A percentile compares a stretch with the other conserved stretches of the same genome.
Evolutionary conservation across 805 yeast species (phyloP).

Genomic region (Wickerhamomyces bisporus): DNA sequence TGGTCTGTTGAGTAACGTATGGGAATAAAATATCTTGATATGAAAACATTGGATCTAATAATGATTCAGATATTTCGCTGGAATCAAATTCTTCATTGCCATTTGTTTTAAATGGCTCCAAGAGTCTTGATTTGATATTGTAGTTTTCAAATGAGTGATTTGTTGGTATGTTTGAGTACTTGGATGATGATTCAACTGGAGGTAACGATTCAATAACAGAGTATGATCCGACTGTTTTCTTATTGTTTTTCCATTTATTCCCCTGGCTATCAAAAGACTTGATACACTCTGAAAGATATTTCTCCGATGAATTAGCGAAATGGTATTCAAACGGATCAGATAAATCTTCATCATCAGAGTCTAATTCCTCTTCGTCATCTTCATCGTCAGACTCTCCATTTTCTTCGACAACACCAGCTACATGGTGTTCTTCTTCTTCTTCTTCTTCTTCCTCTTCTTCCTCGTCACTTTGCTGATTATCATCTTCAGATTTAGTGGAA

Average conservation of each 20-base stretch:
- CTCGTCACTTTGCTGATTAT: constrained; percentile 22
- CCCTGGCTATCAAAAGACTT: constrained; percentile 23
- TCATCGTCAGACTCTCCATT: constrained; percentile 19
- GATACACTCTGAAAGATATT: constrained; percentile 32
- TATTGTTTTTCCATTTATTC: constrained; percentile 22
- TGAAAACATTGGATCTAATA: constrained; percentile 62
- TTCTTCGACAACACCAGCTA: constrained; percentile 18
- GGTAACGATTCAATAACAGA: constrained; percentile 23
- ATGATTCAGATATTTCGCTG: constrained; percentile 37
- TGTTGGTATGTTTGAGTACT: constrained; percentile 16
- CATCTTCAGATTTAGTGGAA: constrained; percentile 16
- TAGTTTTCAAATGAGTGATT: constrained; percentile 27
- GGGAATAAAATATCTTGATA: constrained; percentile 72
- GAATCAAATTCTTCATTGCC: constrained; percentile 27
- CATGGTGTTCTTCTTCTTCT: constrained; percentile 24
- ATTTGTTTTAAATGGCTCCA: constrained; percentile 21
- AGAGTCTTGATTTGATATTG: constrained; percentile 42
- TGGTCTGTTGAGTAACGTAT: constrained; percentile 44
- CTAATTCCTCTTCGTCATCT: constrained; percentile 26
- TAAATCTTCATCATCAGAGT: constrained; percentile 31
- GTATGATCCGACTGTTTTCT: constrained; percentile 16
- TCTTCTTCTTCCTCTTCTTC: constrained; percentile 30
- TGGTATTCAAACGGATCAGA: constrained; percentile 77
- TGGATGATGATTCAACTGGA: constrained; percentile 14
- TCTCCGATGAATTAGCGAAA: constrained; percentile 46